Evolutionary conservation across 352 stramenopile species (phyloP).

Genomic region (Hyaloperonospora brassicae): DNA sequence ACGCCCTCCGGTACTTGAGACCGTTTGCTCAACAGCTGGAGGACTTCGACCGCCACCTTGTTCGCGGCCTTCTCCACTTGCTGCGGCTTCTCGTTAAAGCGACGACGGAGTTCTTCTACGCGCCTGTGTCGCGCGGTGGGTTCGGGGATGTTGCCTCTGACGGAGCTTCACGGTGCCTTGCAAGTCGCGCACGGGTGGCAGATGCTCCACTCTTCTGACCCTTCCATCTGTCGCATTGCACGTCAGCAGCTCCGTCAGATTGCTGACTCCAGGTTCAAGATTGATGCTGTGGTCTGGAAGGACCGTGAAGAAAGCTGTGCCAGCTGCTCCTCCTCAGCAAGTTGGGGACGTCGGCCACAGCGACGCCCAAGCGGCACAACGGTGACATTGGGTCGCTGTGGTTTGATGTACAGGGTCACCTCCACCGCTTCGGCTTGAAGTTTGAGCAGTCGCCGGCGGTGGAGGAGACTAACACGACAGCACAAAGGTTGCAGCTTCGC

Average conservation of each 20-base stretch:
- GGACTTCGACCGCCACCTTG: neutral
- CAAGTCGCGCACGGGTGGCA: slow-evolving; percentile 8
- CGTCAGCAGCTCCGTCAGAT: slow-evolving; percentile 10
- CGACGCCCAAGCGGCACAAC: too few species aligned
- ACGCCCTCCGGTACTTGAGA: too few species aligned
- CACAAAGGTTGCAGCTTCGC: slow-evolving; percentile 3
- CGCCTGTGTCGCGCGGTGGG: slow-evolving; percentile 7
- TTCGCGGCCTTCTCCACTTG: neutral
- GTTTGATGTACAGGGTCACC: slow-evolving; percentile 6
- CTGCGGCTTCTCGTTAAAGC: neutral
- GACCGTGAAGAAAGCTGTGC: slow-evolving; percentile 1
- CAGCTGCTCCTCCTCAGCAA: too few species aligned
- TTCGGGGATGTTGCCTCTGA: slow-evolving; percentile 1
- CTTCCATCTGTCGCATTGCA: slow-evolving; percentile 2
- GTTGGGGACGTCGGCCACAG: too few species aligned
- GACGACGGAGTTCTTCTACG: slow-evolving; percentile 11
- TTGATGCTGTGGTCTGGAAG: neutral
- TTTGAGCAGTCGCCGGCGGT: neutral
- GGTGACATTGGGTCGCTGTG: slow-evolving; percentile 4
- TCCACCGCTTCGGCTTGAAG: slow-evolving; percentile 1
- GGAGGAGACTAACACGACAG: neutral
- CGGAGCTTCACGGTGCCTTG: slow-evolving; percentile 9
- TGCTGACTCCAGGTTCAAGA: neutral
- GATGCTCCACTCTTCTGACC: slow-evolving; percentile 10
- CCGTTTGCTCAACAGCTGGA: too few species aligned